Base-by-base conservation (phyloP, 2,329 filamentous ascomycete genomes). In the Plectosphaerella sp. region DNA sequence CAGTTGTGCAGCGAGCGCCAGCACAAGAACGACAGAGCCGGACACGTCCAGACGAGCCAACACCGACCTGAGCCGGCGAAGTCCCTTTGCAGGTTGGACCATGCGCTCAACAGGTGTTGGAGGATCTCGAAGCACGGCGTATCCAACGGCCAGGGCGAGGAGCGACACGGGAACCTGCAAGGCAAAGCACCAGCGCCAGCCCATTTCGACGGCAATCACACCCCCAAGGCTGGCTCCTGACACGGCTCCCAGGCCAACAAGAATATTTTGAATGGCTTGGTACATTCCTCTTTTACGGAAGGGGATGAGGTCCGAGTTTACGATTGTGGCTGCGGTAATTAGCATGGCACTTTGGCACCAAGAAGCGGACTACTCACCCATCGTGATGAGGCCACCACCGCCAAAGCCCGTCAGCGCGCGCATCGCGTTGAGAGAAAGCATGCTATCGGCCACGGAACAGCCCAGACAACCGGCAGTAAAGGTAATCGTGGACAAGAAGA, bases 171-270 rank as follows among this genome's bases (percentile, higher is more conserved):
- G 84, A 0, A 84, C 78, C 59, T 87, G 84, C 2, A 84, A 68
- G 4, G 84, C 61, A 54, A 87, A 88, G 52, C 81, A 85, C 77
- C 80, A 86, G 20, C 86, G 74, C 86, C 86, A 89, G 10, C 86
- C 85, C 20, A 89, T 72, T 2, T 68, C 72, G 57, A 88, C 83
- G 22, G 83, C 83, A 11, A 89, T 76, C 35, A 79, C 75, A 2
- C 85, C 85, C 3, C 86, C 86, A 46, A 87, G 76, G 0, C 82
- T 82, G 9, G 84, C 84, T 2, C 84, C 84, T 18, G 77, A 75
- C 35, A 86, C 80, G 2, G 81, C 77, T 0, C 83, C 83, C 55
- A 86, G 82, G 1, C 83, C 84, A 53, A 79, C 78, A 35, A 85
- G 72, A 15, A 73, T 78, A 53, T 86, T 86, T 57, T 86, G 82